Evolutionary conservation across 371 early-diverging fungal species (phyloP).

Genomic region (Syncephalastrum sp.): DNA sequence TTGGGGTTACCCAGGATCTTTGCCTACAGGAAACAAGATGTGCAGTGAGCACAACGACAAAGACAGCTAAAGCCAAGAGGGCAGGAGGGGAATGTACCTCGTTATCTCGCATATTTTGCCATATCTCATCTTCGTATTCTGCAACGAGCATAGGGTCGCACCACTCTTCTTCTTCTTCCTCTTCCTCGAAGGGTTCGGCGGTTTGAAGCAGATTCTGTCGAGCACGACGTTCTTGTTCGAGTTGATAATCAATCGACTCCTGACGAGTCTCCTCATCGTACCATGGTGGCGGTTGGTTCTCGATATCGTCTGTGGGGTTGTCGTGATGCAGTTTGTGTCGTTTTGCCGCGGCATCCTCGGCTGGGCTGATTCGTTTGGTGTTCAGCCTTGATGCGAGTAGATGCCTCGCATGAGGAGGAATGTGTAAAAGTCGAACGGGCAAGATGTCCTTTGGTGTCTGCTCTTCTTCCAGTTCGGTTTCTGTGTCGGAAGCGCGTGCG

Average conservation of each 20-base stretch:
- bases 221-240: no score
- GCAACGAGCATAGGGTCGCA: conserved; percentile 88
- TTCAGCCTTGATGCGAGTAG: no score
- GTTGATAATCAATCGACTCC: no score
- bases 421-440: no score
- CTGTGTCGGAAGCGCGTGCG: no score
- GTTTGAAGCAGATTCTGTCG: conserved; percentile 5
- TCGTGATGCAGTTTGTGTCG: neutral
- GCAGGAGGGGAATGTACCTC: conserved; percentile 53
- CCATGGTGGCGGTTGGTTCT: neutral
- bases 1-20: conserved; percentile 71
- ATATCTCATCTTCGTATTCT: conserved; percentile 91
- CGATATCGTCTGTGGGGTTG: conserved; percentile 1
- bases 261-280: neutral
- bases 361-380: no score
- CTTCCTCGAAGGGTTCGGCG: neutral
- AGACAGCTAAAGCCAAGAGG: neutral
- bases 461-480: no score
- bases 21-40: conserved; percentile 24
- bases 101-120: conserved; percentile 73
- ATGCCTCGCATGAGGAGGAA: no score
- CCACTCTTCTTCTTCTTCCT: conserved; percentile 27
- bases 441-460: no score
- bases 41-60: neutral
- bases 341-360: no score